Evolutionary conservation across 768 basidiomycete genomes (phyloP).

Genomic region (Polyporus arcularius): DNA sequence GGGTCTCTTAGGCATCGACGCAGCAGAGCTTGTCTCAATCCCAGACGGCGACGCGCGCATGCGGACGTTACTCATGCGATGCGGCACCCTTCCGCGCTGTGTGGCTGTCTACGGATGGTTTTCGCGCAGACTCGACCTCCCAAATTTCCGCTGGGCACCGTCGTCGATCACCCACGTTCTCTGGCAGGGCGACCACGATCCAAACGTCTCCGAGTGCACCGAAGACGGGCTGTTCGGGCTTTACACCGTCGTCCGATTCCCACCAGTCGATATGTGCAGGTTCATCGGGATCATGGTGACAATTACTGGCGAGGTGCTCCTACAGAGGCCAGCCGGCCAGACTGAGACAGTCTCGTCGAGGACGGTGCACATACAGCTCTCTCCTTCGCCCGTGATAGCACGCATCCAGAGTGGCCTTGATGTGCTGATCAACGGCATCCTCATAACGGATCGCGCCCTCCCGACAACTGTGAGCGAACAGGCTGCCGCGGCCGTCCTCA

Average conservation of each 20-base stretch:
- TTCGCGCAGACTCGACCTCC: background rate
- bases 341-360: too few species aligned
- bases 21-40: background rate
- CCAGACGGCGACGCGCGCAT: background rate
- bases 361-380: too few species aligned
- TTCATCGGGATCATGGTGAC: too few species aligned
- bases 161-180: background rate
- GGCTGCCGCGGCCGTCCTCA: too few species aligned
- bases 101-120: background rate
- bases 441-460: too few species aligned
- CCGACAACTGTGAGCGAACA: too few species aligned
- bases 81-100: background rate
- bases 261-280: background rate
- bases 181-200: background rate
- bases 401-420: too few species aligned
- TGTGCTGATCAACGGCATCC: too few species aligned
- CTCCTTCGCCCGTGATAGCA: too few species aligned
- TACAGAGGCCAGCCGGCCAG: too few species aligned
- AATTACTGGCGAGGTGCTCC: too few species aligned
- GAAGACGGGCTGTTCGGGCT: background rate
- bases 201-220: background rate
- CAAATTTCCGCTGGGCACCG: conserved; percentile 3
- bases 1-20: conserved; percentile 1
- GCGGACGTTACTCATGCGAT: background rate
- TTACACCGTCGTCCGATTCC: background rate